Conservation (phyloP, 768 basidiomycete species). For the Tulasnella sp. region DNA sequence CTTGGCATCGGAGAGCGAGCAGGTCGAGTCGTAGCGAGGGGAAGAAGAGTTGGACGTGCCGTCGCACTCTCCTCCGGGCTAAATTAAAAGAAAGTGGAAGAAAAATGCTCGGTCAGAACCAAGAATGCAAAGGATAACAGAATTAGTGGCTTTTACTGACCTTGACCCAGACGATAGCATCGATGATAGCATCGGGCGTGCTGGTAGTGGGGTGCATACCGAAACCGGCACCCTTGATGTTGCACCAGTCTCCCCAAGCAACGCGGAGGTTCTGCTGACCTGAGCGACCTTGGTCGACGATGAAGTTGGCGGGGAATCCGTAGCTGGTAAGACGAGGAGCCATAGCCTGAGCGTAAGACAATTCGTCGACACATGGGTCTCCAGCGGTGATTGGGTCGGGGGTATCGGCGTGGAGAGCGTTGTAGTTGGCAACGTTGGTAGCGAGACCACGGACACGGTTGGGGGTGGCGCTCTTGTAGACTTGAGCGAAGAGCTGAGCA, state of each 20-base stretch:
- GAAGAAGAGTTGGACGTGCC: slow-evolving; percentile 18
- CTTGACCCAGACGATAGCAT: slow-evolving; percentile 55
- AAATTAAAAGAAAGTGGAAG: background rate
- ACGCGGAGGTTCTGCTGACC: slow-evolving; percentile 55
- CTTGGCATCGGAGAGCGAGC: slow-evolving; percentile 13
- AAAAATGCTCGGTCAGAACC: background rate
- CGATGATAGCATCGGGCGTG: slow-evolving; percentile 48
- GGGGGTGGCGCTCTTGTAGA: slow-evolving; percentile 46
- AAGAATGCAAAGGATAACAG: background rate
- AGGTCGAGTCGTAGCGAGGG: slow-evolving; percentile 14
- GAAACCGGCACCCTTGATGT: slow-evolving; percentile 56
- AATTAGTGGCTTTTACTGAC: background rate
- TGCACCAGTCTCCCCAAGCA: slow-evolving; percentile 63
- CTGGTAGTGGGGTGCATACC: slow-evolving; percentile 49
- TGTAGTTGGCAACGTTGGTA: slow-evolving; percentile 41
- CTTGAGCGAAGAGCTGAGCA: slow-evolving; percentile 44
- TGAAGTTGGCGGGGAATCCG: slow-evolving; percentile 40
- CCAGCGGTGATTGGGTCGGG: slow-evolving; percentile 57
- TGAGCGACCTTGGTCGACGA: slow-evolving; percentile 60
- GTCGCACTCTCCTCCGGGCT: slow-evolving; percentile 23
- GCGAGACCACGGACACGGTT: slow-evolving; percentile 57
- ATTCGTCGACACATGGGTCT: slow-evolving; percentile 39
- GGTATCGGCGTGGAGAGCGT: slow-evolving; percentile 37
- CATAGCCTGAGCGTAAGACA: slow-evolving; percentile 30
- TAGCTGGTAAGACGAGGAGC: slow-evolving; percentile 30